Base-by-base conservation (phyloP, 352 stramenopile genomes). In the Phytophthora multivora region DNA sequence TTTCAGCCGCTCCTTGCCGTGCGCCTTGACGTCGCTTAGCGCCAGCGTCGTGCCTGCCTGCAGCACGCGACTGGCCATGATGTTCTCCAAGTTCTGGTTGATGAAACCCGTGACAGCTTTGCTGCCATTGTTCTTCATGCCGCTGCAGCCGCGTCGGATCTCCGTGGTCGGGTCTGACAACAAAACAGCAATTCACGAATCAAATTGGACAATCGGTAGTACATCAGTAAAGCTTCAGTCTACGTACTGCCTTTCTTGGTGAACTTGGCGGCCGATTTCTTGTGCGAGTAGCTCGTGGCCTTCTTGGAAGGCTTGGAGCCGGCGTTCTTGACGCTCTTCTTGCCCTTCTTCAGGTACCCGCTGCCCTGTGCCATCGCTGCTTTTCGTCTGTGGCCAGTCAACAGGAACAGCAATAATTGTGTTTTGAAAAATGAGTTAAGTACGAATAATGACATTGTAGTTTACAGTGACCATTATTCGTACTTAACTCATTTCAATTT, bases 21-120 rank as follows among this genome's bases (percentile, higher is more conserved):
- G 66, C 10, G 73, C 65, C 63, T 88, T 88, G 59, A 95, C 71
- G 62, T 95, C 86, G 4, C 25, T 50, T 31, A 93, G 63, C 30
- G 75, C 53, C 52, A 95, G 61, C 58, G 77, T 65, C 47, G 80
- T 80, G 38, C 86, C 86, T 0, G 77, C 59, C 58, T 93, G 86
- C 51, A 93, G 60, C 67, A 95, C 86, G 51, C 86, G 86, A 38
- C 75, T 89, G 33, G 86, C 86, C 84, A 95, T 93, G 45, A 92
- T 86, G 57, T 95, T 85, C 58, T 95, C 86, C 46, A 95, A 84
- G 71, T 95, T 95, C 69, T 85, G 79, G 72, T 95, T 91, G 63
- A 95, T 95, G 47, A 93, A 80, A 26, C 79, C 73, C 45, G 86
- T 95, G 23, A 93, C 79, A 3, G 83, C 81, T 59, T 90, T 90